Evolutionary conservation across 352 stramenopile genomes (phyloP).

Genomic region (Phytophthora constricta): DNA sequence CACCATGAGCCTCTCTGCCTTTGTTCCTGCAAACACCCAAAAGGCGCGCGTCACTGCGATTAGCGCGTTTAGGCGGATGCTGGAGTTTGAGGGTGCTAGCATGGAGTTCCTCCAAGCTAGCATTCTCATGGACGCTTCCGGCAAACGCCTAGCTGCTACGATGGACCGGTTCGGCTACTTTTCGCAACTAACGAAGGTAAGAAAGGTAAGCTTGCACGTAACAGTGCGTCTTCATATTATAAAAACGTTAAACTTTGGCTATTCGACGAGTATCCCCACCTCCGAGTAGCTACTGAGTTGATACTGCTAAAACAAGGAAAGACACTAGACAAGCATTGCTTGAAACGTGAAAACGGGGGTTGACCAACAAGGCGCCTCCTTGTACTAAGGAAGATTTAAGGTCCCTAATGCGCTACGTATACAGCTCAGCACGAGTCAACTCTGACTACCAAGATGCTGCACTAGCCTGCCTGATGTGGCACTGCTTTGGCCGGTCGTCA

Average conservation of each 20-base stretch:
- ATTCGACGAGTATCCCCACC: slow-evolving; percentile 3
- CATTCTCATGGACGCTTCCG: not conserved
- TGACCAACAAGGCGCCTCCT: slow-evolving; percentile 36
- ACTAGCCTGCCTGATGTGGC: slow-evolving; percentile 36
- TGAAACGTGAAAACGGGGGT: slow-evolving; percentile 20
- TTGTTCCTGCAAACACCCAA: slow-evolving; percentile 6
- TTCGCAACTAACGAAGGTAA: slow-evolving; percentile 7
- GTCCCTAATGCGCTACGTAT: slow-evolving; percentile 5
- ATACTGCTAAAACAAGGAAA: slow-evolving; percentile 3
- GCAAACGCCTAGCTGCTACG: not conserved
- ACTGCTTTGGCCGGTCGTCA: slow-evolving; percentile 37
- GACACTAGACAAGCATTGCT: slow-evolving; percentile 19
- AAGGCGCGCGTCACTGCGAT: slow-evolving; percentile 6
- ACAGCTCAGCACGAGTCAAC: not conserved
- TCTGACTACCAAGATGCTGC: slow-evolving; percentile 37
- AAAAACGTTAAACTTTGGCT: slow-evolving; percentile 11
- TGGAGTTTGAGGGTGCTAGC: not conserved
- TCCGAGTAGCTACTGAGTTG: slow-evolving; percentile 5
- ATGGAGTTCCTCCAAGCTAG: slow-evolving; percentile 1
- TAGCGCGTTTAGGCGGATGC: slow-evolving; percentile 4
- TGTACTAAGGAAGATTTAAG: slow-evolving; percentile 33
- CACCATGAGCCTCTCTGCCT: slow-evolving; percentile 2
- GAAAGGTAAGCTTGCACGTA: slow-evolving; percentile 5
- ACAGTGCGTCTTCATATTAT: slow-evolving; percentile 11
- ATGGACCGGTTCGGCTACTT: slow-evolving; percentile 6